These are phyloP conservation scores for Akanthomyces dipterigenus DNA, from an alignment of 2,329 filamentous ascomycete genomes.

Conservation along the genomic window DNA sequence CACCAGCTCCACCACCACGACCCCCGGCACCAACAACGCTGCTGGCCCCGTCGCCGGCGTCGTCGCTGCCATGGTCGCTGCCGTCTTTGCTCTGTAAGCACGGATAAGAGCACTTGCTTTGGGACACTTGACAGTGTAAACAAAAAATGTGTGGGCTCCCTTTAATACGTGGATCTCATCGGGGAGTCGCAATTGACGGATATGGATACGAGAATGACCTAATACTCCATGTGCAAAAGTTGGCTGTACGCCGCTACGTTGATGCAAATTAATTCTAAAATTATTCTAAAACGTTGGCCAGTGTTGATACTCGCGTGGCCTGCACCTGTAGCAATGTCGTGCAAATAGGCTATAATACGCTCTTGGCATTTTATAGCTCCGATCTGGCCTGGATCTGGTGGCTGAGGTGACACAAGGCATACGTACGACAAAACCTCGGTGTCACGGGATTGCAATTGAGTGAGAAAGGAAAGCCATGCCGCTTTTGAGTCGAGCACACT, in stretches of 20 bases:
- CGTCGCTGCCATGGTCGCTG: constrained; percentile 25
- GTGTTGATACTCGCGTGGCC: neutral
- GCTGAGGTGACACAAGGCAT: neutral
- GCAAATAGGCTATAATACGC: neutral
- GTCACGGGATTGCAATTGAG: too few species aligned
- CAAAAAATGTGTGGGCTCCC: neutral
- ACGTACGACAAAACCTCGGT: neutral
- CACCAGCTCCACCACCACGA: neutral
- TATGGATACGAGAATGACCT: neutral
- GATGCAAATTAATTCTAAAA: neutral
- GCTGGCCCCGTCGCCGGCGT: constrained; percentile 22
- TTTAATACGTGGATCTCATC: constrained; percentile 8
- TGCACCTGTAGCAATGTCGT: neutral
- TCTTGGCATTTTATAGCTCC: neutral
- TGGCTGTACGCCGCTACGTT: constrained; percentile 7
- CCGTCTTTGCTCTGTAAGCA: constrained; percentile 26
- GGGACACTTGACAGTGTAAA: neutral
- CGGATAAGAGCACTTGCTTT: neutral
- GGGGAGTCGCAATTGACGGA: neutral
- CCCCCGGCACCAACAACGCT: neutral
- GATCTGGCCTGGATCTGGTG: neutral
- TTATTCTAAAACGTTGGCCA: neutral
- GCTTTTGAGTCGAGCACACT: too few species aligned
- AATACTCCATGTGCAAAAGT: neutral
- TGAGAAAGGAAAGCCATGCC: neutral